Evolutionary conservation across 352 stramenopile genomes (phyloP).

Genomic region (Phytophthora macrochlamydospora): DNA sequence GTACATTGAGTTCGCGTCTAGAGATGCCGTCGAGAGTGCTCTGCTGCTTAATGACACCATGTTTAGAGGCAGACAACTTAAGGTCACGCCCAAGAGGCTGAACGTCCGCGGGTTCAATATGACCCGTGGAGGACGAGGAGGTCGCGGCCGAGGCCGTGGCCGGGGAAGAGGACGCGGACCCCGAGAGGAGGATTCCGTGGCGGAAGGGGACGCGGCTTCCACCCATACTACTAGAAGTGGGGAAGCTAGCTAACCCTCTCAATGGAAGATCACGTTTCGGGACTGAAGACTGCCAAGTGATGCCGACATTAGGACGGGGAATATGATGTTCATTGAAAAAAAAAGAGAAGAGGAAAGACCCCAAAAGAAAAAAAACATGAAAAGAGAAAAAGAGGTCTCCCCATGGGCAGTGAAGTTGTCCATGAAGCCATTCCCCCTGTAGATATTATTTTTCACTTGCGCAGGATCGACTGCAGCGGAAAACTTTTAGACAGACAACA

Average conservation of each 20-base stretch:
- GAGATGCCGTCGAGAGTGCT: slow-evolving; percentile 87
- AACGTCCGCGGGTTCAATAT: slow-evolving; percentile 86
- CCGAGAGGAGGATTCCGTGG: slow-evolving; percentile 68
- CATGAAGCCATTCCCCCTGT: slow-evolving; percentile 7
- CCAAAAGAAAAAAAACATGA: slow-evolving; percentile 34
- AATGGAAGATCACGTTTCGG: no score
- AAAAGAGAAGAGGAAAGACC: slow-evolving; percentile 34
- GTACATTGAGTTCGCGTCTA: slow-evolving; percentile 94
- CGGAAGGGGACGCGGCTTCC: slow-evolving; percentile 73
- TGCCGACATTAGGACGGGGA: slow-evolving; percentile 15
- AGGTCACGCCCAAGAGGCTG: slow-evolving; percentile 87
- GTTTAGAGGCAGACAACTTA: slow-evolving; percentile 92
- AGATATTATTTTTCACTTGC: no score
- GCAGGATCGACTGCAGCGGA: no score
- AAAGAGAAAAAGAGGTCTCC: slow-evolving; percentile 28
- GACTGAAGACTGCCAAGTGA: background rate
- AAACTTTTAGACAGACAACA: no score
- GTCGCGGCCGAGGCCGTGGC: slow-evolving; percentile 52
- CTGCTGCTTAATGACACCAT: slow-evolving; percentile 92
- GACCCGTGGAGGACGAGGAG: slow-evolving; percentile 57
- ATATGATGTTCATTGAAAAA: slow-evolving; percentile 16
- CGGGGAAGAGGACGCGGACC: slow-evolving; percentile 61
- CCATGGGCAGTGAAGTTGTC: slow-evolving; percentile 26
- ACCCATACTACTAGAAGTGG: slow-evolving; percentile 65
- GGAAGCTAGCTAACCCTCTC: background rate